These are phyloP conservation scores for Kwoniella botswanensis DNA, from an alignment of 768 basidiomycete genomes.

Conservation along the genomic window DNA sequence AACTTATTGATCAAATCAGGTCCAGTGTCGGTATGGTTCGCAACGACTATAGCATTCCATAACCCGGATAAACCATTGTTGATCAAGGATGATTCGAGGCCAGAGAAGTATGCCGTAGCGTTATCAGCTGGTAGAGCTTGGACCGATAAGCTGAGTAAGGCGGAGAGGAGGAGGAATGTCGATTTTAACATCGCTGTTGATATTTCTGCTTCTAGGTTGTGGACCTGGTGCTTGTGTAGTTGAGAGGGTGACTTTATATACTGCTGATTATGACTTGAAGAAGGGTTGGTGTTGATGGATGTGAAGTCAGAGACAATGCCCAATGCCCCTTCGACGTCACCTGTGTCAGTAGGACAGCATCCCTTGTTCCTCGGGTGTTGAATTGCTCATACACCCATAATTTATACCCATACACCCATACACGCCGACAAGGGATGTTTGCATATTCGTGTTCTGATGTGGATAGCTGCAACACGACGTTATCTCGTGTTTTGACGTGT, in stretches of 20 bases:
- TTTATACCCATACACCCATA: neutral
- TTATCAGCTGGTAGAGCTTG: slow-evolving; percentile 11
- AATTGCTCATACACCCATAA: neutral
- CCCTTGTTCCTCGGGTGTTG: slow-evolving; percentile 8
- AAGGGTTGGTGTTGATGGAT: neutral
- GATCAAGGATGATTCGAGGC: slow-evolving; percentile 6
- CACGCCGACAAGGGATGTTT: neutral
- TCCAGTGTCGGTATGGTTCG: slow-evolving; percentile 11
- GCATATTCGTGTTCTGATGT: neutral
- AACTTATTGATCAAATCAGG: slow-evolving; percentile 22
- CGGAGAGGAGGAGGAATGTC: neutral
- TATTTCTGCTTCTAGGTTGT: neutral
- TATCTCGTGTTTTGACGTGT: neutral
- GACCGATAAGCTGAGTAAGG: neutral
- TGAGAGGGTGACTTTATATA: no score
- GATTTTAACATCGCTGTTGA: neutral
- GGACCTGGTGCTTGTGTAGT: no score
- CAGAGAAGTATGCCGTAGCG: slow-evolving; percentile 16
- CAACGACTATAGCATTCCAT: slow-evolving; percentile 17
- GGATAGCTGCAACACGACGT: neutral
- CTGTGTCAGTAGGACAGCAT: neutral
- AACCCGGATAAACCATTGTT: slow-evolving; percentile 14
- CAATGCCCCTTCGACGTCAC: neutral
- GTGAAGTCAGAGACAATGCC: neutral
- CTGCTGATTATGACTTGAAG: neutral